Conservation (phyloP, 2,329 filamentous ascomycete species). For the Endoconidiophora laricicola region DNA sequence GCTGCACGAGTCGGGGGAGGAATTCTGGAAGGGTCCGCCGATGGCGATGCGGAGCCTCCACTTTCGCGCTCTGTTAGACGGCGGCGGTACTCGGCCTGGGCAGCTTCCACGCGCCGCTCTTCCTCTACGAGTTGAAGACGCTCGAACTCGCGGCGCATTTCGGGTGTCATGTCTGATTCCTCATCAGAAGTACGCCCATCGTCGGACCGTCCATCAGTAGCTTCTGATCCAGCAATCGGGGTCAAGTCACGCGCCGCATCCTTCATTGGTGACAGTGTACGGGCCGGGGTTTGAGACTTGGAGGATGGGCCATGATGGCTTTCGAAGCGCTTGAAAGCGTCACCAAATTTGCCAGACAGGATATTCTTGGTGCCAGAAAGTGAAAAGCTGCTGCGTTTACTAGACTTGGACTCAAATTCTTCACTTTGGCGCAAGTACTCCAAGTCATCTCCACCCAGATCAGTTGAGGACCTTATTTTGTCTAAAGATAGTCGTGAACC, state of each 20-base stretch:
- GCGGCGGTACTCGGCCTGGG: constrained; percentile 73
- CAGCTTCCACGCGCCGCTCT: constrained; percentile 75
- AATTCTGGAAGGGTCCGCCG: constrained; percentile 36
- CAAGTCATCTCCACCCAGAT: constrained; percentile 24
- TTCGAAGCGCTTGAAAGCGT: constrained; percentile 88
- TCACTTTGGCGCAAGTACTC: constrained; percentile 70
- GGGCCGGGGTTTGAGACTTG: constrained; percentile 18
- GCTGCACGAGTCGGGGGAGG: constrained; percentile 49
- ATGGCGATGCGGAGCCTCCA: constrained; percentile 24
- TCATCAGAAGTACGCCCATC: constrained; percentile 44
- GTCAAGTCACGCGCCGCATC: constrained; percentile 36
- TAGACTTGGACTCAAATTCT: constrained; percentile 38
- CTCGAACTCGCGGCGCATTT: constrained; percentile 81
- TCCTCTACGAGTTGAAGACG: constrained; percentile 67
- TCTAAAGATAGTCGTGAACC: constrained; percentile 10
- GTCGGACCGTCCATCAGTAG: constrained; percentile 41
- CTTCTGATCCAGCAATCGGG: constrained; percentile 61
- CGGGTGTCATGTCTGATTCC: constrained; percentile 56
- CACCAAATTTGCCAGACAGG: constrained; percentile 76
- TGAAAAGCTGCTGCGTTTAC: constrained; percentile 53
- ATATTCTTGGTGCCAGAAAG: constrained; percentile 63
- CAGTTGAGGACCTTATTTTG: constrained; percentile 8
- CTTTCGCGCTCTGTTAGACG: constrained; percentile 45
- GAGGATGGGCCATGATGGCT: constrained; percentile 22
- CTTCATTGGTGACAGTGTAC: constrained; percentile 33